Evolutionary conservation across 2,329 filamentous ascomycete genomes (phyloP).

Genomic region (Pseudogymnoascus sp.): DNA sequence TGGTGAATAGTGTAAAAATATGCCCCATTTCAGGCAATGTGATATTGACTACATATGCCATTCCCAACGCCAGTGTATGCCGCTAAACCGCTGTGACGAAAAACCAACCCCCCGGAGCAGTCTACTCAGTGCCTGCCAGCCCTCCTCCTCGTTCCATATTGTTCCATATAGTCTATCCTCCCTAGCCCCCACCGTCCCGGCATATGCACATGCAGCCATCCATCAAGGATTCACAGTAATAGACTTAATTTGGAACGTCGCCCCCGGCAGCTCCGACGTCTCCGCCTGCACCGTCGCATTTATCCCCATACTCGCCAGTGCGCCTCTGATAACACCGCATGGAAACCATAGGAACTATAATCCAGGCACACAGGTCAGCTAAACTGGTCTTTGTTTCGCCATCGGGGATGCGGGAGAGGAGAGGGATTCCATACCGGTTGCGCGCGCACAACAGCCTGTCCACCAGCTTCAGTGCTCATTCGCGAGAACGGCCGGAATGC

Average conservation of each 20-base stretch:
- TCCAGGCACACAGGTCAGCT: conserved; percentile 4
- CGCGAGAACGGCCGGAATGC: conserved; percentile 79
- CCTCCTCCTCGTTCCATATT: neutral
- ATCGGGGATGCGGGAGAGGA: neutral
- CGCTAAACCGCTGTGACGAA: conserved; percentile 21
- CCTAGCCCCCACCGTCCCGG: neutral
- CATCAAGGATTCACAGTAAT: conserved; percentile 53
- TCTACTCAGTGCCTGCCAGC: neutral
- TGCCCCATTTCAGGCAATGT: neutral
- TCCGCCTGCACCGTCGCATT: conserved; percentile 88
- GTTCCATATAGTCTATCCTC: neutral
- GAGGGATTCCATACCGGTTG: conserved; percentile 59
- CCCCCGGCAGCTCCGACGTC: conserved; percentile 74
- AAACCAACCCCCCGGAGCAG: neutral
- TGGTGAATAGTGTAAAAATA: neutral
- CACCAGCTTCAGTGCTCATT: conserved; percentile 76
- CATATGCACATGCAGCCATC: neutral
- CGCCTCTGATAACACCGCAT: conserved; percentile 83
- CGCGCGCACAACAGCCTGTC: conserved; percentile 64
- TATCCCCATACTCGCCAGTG: conserved; percentile 86
- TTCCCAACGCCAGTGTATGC: conserved; percentile 20
- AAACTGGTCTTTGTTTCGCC: conserved; percentile 17
- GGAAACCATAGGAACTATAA: conserved; percentile 86
- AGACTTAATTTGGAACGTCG: conserved; percentile 94
- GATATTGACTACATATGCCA: neutral